Evolutionary conservation across 2,329 filamentous ascomycete species (phyloP).

Genomic region (Pseudogymnoascus sp.): DNA sequence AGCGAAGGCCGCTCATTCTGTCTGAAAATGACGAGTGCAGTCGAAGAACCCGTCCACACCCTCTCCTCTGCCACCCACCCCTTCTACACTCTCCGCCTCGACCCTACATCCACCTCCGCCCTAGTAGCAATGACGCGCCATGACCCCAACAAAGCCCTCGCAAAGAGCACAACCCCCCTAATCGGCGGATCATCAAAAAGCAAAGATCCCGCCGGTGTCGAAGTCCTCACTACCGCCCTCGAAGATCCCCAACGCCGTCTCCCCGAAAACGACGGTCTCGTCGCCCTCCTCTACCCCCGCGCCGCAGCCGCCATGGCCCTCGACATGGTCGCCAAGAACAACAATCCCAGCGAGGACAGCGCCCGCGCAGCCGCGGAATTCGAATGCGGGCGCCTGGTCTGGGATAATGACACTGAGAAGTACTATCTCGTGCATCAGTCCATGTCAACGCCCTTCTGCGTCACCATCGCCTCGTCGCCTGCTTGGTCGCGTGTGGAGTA

Average conservation of each 20-base stretch:
- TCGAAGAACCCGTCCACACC: conserved; percentile 59
- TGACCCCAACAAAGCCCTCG: conserved; percentile 49
- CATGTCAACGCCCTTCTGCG: conserved; percentile 55
- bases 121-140: conserved; percentile 52
- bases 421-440: conserved; percentile 59
- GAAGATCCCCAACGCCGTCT: conserved; percentile 48
- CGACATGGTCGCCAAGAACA: conserved; percentile 34
- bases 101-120: conserved; percentile 57
- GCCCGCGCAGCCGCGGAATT: conserved; percentile 57
- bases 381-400: conserved; percentile 65
- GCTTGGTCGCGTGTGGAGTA: conserved; percentile 57
- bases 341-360: conserved; percentile 49
- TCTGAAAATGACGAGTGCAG: conserved; percentile 48
- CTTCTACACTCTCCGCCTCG: conserved; percentile 59
- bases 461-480: conserved; percentile 50
- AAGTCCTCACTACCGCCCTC: conserved; percentile 51
- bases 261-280: conserved; percentile 53
- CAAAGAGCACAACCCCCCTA: conserved; percentile 18
- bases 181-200: conserved; percentile 19
- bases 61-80: conserved; percentile 55
- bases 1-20: conserved; percentile 54
- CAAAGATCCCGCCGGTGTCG: conserved; percentile 23
- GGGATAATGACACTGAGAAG: conserved; percentile 53
- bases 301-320: conserved; percentile 57
- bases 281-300: conserved; percentile 62